A percentile compares a stretch with the other conserved stretches of the same genome.
Evolutionary conservation across 352 stramenopile species (phyloP).

Genomic region (Phytopythium mirpurense): DNA sequence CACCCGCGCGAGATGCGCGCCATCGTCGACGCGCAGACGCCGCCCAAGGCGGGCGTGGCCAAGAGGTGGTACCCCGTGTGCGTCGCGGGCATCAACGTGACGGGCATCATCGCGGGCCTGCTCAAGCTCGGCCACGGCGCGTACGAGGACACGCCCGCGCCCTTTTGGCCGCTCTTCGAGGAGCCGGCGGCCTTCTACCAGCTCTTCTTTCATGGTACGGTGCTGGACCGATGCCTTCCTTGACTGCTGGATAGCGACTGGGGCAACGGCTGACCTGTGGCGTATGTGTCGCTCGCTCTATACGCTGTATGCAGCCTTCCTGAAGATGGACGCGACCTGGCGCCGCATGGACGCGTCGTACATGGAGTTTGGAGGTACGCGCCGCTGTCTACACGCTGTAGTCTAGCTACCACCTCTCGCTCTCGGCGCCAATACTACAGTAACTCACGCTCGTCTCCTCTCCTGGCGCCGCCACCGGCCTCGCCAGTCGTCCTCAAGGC

Average conservation of each 20-base stretch:
- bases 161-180: slow-evolving; percentile 75
- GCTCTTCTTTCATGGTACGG: slow-evolving; percentile 61
- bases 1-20: slow-evolving; percentile 66
- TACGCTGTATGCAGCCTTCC: slow-evolving; percentile 56
- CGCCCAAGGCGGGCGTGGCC: slow-evolving; percentile 14
- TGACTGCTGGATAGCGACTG: no score
- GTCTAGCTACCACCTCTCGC: no score
- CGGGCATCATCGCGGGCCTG: slow-evolving; percentile 67
- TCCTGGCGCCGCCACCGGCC: no score
- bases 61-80: slow-evolving; percentile 80
- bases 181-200: slow-evolving; percentile 83
- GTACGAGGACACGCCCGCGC: slow-evolving; percentile 29
- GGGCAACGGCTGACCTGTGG: no score
- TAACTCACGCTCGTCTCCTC: no score
- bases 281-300: no score
- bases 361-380: slow-evolving; percentile 81
- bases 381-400: no score
- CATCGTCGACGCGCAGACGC: slow-evolving; percentile 47
- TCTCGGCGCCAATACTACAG: no score
- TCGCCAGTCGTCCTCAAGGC: slow-evolving; percentile 75
- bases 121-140: slow-evolving; percentile 62
- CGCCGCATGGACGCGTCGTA: slow-evolving; percentile 74
- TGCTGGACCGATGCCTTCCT: no score
- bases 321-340: slow-evolving; percentile 85
- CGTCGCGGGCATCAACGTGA: slow-evolving; percentile 82